Evolutionary conservation across 306 rosid genomes (phyloP), one percentile per base, ranked within the genome.

Genomic region (Prosopis cineraria): DNA sequence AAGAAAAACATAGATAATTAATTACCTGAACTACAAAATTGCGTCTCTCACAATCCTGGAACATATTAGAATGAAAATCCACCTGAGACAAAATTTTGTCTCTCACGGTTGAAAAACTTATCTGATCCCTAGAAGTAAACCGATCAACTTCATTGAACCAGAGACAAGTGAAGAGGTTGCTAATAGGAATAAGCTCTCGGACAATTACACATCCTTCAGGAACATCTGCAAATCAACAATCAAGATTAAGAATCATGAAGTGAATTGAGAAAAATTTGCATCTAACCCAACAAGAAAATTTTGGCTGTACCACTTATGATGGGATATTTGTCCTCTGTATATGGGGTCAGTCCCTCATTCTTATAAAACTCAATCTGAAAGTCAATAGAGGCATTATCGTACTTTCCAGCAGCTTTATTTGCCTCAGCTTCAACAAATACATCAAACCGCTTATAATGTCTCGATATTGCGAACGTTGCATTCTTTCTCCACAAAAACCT

Each of bases 41-140:
- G 76, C 97, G 96, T 75, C 97, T 79, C 82, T 94, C 98, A 73
- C 98, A 94, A 79, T 94, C 98, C 68, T 82, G 72, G 89, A 94
- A 94, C 98, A 94, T 94, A 79, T 85, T 79, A 31, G 87, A 29
- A 41, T 84, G 84, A 86, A 91, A 89, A 83, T 91, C 93, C 60
- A 88, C 88, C 87, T 84, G 85, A 1, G 86, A 82, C 73, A 58
- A 68, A 75, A 92, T 53, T 84, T 84, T 90, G 82, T 94, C 98
- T 83, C 97, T 89, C 45, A 88, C 96, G 0, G 80, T 92, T 43
- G 96, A 81, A 80, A 94, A 94, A 86, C 98, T 92, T 70, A 94
- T 83, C 68, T 94, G 98, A 80, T 94, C 98, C 77, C 94, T 80
- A 37, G 90, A 78, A 48, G 89, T 87, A 75, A 86, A 90, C 36